Base-by-base conservation (phyloP, 192 early-diverging fungal genomes). In the Lobulomyces angularis region DNA sequence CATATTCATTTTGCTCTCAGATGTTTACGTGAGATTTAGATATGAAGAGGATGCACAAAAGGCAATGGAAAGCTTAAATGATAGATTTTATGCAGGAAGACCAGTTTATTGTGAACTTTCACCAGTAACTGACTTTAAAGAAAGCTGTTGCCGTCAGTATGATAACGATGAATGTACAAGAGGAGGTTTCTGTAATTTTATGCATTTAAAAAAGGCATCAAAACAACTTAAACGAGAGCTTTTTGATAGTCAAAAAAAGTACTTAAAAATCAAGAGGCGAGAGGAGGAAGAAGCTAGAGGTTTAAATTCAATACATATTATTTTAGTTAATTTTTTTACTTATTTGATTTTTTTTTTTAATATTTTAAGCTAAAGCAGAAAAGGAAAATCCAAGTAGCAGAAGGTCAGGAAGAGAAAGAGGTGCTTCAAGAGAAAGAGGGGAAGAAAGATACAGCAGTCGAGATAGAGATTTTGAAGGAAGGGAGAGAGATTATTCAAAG, bases 111-210 rank as follows among this genome's bases (percentile, higher is more conserved):
- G 86, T 2, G 94, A 98, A 64, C 66, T 98, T 23, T 93, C 88
- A 31, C 94, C 94, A 12, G 92, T 98, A 4, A 90, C 90, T 3
- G 90, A 96, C 58, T 96, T 98, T 53, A 74, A 84, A 30, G 94
- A 98, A 73, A n/a, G n/a, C 1, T 93, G 89, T 59, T 98, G 94
- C 59, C 78, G 91, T 22, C 92, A 96, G 59, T 83, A 98, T 59
- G 94, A 98, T 51, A 88, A 71, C 34, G 66, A 76, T 41, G 86
- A 93, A 59, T 98, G 94, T 67, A 87, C 79, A 51, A 81, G 91
- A 9, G 90, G 90, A 19, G 92, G 92, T 5, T 81, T 90, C 48
- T 98, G 95, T 67, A 98, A 96, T 64, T 98, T 98, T 69, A 96
- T 98, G 95, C 95, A 98, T 65, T 65, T 98, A 29, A 86, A 90